Conservation (phyloP, 352 stramenopile species). For the Discostella stelligera region DNA sequence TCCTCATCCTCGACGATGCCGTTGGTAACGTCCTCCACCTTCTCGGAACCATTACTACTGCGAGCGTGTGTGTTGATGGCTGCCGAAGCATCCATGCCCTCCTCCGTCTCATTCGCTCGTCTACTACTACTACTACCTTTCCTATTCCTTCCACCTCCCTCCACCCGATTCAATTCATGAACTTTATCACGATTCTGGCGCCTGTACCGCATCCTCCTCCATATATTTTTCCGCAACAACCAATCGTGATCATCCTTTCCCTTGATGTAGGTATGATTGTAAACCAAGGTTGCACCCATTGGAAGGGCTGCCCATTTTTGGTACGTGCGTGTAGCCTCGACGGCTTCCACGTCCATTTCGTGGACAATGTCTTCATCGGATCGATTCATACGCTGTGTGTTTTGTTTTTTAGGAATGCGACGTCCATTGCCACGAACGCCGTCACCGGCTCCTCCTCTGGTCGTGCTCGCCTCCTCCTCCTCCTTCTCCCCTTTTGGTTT, state of each 20-base stretch:
- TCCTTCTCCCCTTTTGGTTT: not conserved
- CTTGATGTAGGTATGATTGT: constrained; percentile 83
- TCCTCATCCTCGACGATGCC: constrained; percentile 16
- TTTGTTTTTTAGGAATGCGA: not conserved
- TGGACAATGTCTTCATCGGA: constrained; percentile 59
- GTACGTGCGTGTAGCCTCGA: constrained; percentile 76
- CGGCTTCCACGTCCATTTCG: constrained; percentile 72
- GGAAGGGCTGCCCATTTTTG: constrained; percentile 54
- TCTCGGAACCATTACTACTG: not conserved
- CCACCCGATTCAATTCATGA: constrained; percentile 21
- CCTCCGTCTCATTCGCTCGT: not conserved
- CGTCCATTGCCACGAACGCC: too few relatives aligned
- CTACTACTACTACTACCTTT: not conserved
- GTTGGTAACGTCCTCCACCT: not conserved
- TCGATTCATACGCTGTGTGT: not conserved
- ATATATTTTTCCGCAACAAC: constrained; percentile 82
- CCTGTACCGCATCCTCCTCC: constrained; percentile 80
- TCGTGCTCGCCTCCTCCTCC: not conserved
- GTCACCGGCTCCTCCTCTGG: too few relatives aligned
- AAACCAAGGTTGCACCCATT: constrained; percentile 63
- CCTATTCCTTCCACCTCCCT: not conserved
- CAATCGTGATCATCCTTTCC: constrained; percentile 72
- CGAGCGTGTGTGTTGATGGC: not conserved
- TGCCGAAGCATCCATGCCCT: not conserved
- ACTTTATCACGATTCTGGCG: constrained; percentile 79